These are phyloP conservation scores for Thalassiosira livingstoniorum DNA, from an alignment of 352 stramenopile genomes.

Conservation along the genomic window DNA sequence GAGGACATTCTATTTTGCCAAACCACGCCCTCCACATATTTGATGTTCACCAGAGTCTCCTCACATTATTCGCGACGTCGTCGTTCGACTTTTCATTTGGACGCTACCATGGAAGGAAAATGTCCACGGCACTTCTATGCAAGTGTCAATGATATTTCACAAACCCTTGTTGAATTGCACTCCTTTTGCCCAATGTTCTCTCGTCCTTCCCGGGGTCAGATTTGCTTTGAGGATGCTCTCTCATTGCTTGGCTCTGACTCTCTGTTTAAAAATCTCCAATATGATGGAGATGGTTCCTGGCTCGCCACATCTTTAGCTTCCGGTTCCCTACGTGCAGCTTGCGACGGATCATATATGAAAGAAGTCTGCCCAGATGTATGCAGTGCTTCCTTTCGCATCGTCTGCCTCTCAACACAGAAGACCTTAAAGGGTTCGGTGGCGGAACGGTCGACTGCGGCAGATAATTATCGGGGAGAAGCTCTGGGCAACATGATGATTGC, in stretches of 20 bases:
- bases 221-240: not conserved
- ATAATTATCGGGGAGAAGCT: slow-evolving; percentile 14
- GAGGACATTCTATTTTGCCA: no score
- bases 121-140: no score
- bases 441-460: not conserved
- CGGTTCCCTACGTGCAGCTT: not conserved
- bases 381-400: not conserved
- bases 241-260: not conserved
- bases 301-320: not conserved
- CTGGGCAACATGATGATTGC: not conserved
- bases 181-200: no score
- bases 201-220: not conserved
- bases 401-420: not conserved
- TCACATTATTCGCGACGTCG: no score
- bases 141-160: no score
- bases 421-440: not conserved
- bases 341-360: not conserved
- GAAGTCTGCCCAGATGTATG: not conserved
- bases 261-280: not conserved
- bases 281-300: slow-evolving; percentile 8
- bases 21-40: no score
- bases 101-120: no score
- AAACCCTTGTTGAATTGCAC: no score
- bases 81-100: no score
- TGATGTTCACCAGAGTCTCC: no score